Evolutionary conservation across 139 green algal genomes (phyloP), one percentile per base, ranked within the genome.

Genomic region (Tetradesmus obliquus): DNA sequence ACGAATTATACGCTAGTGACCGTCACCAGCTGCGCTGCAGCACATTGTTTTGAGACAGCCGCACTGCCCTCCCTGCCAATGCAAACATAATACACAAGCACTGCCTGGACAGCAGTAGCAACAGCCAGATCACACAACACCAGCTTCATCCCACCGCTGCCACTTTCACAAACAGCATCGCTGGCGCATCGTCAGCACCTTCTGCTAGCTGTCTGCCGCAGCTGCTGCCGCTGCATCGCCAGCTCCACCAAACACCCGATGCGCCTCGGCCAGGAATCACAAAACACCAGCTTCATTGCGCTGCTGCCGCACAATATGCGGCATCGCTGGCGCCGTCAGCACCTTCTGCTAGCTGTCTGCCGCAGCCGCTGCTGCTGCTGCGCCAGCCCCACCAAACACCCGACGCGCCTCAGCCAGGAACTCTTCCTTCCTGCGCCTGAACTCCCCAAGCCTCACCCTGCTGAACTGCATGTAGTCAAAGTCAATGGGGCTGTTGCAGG

Each of bases 381-480:
- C 32, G 22, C 9, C 45, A 5, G 45, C 8, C 22, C 80, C 80
- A 54, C 88, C 88, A 87, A 95, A 94, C 7, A 92, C 80, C 8
- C 51, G 9, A 10, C 84, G 83, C 2, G 92, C 93, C 1, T 87
- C 84, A 12, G 79, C 88, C 57, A 97, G 54, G 74, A 97, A 97
- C 55, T 95, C 96, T 0, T 90, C 88, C 84, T 97, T 97, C 4
- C 96, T 91, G 20, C 87, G 94, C 24, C 93, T 51, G 88, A 97
- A 99, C 91, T 99, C 96, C 12, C 82, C 87, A 93, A 95, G 97
- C 1, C 97, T 84, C 84, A 96, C 74, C 32, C 57, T 15, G 0
- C 88, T 93, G 89, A 99, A 99, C 3, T 88, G 85, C 17, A 98
- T 84, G 91, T 98, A 99, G 91, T 99, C 97, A 93, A 99, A 99